Conservation (phyloP, 2,329 filamentous ascomycete species). For the Aspergillus nomiae region DNA sequence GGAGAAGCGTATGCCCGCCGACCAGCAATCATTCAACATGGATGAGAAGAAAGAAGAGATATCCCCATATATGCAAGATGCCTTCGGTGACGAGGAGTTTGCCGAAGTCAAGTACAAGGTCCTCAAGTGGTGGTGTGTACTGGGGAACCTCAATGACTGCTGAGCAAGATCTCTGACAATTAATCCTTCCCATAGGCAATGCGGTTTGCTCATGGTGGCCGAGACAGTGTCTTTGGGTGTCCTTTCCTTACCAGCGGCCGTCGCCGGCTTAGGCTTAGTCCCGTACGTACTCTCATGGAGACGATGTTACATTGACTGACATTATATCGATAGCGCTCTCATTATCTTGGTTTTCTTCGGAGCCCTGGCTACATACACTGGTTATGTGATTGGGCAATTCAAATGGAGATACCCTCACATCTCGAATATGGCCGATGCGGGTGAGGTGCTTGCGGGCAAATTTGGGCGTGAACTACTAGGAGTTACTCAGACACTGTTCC, state of each 20-base stretch:
- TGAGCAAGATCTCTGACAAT: constrained; percentile 28
- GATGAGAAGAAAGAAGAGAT: constrained; percentile 26
- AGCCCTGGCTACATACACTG: constrained; percentile 60
- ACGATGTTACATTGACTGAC: background rate
- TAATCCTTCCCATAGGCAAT: constrained; percentile 40
- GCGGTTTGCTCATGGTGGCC: constrained; percentile 57
- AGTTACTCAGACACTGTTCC: constrained; percentile 62
- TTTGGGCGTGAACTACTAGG: constrained; percentile 65
- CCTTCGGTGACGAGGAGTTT: constrained; percentile 44
- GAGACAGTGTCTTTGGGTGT: constrained; percentile 62
- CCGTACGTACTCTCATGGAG: constrained; percentile 38
- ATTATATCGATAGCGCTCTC: constrained; percentile 43
- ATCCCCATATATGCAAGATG: constrained; percentile 32
- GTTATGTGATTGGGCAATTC: constrained; percentile 63
- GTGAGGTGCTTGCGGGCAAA: constrained; percentile 61
- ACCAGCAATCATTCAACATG: constrained; percentile 12
- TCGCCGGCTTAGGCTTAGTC: constrained; percentile 56
- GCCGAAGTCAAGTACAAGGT: constrained; percentile 55
- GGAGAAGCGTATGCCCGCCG: constrained; percentile 11
- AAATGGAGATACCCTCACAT: constrained; percentile 60
- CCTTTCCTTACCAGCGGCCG: constrained; percentile 56
- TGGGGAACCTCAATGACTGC: background rate
- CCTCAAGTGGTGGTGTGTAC: constrained; percentile 48
- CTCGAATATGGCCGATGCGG: constrained; percentile 69
- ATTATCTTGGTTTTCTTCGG: constrained; percentile 58